phyloP scores from a whole-genome alignment of 2,329 filamentous ascomycete species.

The Polychaeton citri region DNA sequence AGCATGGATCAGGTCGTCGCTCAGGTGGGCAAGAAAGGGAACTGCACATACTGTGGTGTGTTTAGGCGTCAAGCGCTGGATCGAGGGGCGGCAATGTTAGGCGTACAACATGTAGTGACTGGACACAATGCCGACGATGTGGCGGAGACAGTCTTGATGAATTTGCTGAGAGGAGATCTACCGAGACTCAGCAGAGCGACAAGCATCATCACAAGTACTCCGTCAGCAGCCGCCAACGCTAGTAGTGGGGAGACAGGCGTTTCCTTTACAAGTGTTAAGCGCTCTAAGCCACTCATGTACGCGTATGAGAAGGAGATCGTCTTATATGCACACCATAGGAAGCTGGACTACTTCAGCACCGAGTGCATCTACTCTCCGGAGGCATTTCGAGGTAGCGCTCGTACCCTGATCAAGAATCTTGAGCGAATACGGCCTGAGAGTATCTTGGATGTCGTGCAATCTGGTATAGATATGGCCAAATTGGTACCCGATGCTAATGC shows the following conservation, averaged over 20 bases:
- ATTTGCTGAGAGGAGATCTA: constrained; percentile 78
- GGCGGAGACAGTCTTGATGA: constrained; percentile 96
- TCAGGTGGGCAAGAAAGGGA: constrained; percentile 92
- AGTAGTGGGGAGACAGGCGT: constrained; percentile 10
- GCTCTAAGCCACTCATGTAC: constrained; percentile 94
- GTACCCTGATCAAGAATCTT: constrained; percentile 85
- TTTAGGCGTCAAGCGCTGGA: constrained; percentile 91
- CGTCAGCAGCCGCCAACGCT: constrained; percentile 16
- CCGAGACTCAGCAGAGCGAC: constrained; percentile 79
- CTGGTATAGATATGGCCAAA: constrained; percentile 89
- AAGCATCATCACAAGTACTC: constrained; percentile 62
- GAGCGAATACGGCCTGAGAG: constrained; percentile 88
- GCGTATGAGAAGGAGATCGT: constrained; percentile 99
- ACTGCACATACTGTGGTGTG: constrained; percentile 97
- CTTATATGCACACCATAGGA: constrained; percentile 91
- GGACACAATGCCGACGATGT: constrained; percentile 97
- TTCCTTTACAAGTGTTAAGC: constrained; percentile 75
- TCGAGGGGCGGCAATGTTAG: constrained; percentile 73
- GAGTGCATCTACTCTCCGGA: constrained; percentile 98
- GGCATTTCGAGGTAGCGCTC: constrained; percentile 84
- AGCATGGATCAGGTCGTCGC: constrained; percentile 98
- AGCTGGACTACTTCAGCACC: constrained; percentile 93
- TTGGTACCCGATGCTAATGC: constrained; percentile 47
- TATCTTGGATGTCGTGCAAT: constrained; percentile 86
- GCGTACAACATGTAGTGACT: constrained; percentile 86